These are phyloP conservation scores for Stenocarpella maydis DNA, from an alignment of 2,329 filamentous ascomycete species.

Conservation along the genomic window DNA sequence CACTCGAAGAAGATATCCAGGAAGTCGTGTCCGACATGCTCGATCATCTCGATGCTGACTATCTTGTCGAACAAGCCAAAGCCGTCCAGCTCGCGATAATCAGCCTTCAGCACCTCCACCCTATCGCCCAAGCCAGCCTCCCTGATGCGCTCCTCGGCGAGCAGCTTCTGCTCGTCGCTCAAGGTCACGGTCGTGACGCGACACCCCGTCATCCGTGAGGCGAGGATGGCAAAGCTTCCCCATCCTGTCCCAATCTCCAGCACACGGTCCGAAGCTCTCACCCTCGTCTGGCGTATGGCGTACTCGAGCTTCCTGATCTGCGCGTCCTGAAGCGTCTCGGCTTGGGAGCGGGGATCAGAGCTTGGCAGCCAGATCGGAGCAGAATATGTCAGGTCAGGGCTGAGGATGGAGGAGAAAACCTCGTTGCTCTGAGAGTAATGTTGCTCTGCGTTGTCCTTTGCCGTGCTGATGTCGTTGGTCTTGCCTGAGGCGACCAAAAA, in stretches of 20 bases:
- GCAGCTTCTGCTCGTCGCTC: constrained; percentile 32
- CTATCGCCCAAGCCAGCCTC: constrained; percentile 17
- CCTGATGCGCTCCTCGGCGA: constrained; percentile 29
- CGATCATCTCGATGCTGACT: constrained; percentile 37
- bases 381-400: constrained; percentile 35
- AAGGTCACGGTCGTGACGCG: constrained; percentile 34
- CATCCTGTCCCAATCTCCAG: constrained; percentile 36
- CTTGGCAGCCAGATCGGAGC: constrained; percentile 34
- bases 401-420: constrained; percentile 33
- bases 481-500: neutral
- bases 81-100: constrained; percentile 32
- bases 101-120: constrained; percentile 29
- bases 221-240: constrained; percentile 35
- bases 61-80: constrained; percentile 30
- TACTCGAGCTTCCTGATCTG: constrained; percentile 33
- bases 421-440: constrained; percentile 35
- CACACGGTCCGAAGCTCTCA: constrained; percentile 28
- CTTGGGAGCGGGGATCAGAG: constrained; percentile 11
- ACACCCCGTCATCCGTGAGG: constrained; percentile 29
- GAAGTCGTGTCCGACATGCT: constrained; percentile 34
- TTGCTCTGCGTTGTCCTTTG: constrained; percentile 20
- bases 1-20: constrained; percentile 33
- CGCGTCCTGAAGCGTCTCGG: constrained; percentile 34
- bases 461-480: constrained; percentile 22
- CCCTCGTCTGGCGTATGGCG: constrained; percentile 26